Conservation (phyloP, 306 rosid species). For the Sechiopsis laciniata region DNA sequence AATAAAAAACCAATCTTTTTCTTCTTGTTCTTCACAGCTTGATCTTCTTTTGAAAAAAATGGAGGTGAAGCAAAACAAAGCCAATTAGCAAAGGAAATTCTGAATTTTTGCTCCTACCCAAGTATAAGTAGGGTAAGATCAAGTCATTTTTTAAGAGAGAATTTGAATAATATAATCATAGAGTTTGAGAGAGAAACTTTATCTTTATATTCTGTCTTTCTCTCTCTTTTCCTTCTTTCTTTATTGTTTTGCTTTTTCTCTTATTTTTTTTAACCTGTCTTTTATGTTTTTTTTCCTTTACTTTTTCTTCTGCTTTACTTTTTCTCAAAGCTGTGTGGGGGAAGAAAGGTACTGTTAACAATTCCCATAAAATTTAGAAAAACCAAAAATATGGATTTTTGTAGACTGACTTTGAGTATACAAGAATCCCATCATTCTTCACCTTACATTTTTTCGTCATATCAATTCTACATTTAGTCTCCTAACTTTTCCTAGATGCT, state of each 20-base stretch:
- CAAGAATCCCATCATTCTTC: constrained; percentile 32
- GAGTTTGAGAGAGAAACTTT: constrained; percentile 54
- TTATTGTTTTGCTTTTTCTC: constrained; percentile 38
- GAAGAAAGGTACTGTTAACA: constrained; percentile 56
- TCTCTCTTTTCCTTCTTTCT: constrained; percentile 26
- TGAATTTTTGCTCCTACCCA: constrained; percentile 28
- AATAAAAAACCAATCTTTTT: neutral
- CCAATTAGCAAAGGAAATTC: neutral
- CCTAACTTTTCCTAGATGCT: too few relatives aligned
- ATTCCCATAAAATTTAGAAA: constrained; percentile 54
- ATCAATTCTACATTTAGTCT: neutral
- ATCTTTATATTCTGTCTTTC: constrained; percentile 33
- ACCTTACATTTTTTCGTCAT: constrained; percentile 28
- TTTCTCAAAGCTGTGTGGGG: constrained; percentile 70
- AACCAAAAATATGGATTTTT: constrained; percentile 26
- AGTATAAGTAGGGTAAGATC: constrained; percentile 44
- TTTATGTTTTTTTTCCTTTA: constrained; percentile 30
- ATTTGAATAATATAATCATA: constrained; percentile 63
- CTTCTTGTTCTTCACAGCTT: constrained; percentile 19
- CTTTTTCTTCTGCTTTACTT: constrained; percentile 37
- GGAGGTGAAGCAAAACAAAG: constrained; percentile 27
- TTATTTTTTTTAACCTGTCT: constrained; percentile 26
- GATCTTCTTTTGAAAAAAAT: constrained; percentile 37
- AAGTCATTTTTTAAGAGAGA: constrained; percentile 36
- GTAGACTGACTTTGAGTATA: constrained; percentile 34